Evolutionary conservation across 83 land plant species (phyloP).

Genomic region (Isoetes engelmannii): DNA sequence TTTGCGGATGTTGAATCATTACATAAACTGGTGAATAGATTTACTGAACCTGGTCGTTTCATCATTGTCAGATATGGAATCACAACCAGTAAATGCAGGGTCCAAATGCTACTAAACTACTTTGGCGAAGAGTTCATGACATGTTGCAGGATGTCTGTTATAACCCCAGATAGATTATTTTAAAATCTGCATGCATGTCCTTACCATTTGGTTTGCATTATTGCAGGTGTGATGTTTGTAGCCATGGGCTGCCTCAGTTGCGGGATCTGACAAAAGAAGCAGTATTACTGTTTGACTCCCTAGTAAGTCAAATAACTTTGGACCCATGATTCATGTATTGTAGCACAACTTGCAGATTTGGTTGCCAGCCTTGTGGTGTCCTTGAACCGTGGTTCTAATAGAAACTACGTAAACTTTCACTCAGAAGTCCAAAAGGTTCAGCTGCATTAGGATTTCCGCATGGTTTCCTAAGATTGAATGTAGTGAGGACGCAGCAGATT

Average conservation of each 20-base stretch:
- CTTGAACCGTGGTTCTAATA: background rate
- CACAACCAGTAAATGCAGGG: constrained; percentile 54
- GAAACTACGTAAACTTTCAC: background rate
- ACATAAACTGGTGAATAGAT: background rate
- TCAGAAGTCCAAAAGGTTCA: background rate
- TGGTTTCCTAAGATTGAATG: too few species aligned
- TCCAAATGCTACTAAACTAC: constrained; percentile 55
- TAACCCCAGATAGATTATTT: background rate
- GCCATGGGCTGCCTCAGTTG: constrained; percentile 47
- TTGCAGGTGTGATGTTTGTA: constrained; percentile 68
- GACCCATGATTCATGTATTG: background rate
- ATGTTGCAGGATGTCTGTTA: constrained; percentile 50
- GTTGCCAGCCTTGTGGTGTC: constrained; percentile 31
- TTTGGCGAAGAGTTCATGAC: constrained; percentile 57
- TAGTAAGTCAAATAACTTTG: constrained; percentile 7
- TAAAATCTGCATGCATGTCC: background rate
- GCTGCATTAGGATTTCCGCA: background rate
- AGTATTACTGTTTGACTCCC: constrained; percentile 27
- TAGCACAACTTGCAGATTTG: constrained; percentile 34
- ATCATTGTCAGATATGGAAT: constrained; percentile 60
- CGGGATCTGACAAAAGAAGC: constrained; percentile 61
- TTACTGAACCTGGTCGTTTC: background rate
- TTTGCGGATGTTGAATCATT: constrained; percentile 13
- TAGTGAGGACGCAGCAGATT: too few species aligned
- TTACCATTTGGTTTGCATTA: background rate